phyloP scores from a whole-genome alignment of 2,329 filamentous ascomycete genomes.

The Fusarium stilboides region DNA sequence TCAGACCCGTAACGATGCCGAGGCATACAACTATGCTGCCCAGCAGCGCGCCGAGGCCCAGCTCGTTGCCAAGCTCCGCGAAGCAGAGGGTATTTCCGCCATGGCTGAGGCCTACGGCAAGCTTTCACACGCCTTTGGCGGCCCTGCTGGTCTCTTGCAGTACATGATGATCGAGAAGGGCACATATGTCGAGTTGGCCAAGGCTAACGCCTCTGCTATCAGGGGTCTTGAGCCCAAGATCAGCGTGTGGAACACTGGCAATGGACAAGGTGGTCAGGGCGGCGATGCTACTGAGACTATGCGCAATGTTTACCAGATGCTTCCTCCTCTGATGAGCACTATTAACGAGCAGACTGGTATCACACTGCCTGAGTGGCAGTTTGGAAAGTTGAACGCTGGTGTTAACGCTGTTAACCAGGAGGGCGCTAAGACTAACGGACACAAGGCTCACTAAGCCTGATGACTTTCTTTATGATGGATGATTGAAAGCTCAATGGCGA shows the following conservation, averaged over 20 bases:
- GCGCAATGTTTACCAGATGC: conserved; percentile 86
- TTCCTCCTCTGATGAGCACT: conserved; percentile 86
- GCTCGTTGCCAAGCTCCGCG: conserved; percentile 74
- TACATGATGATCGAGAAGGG: conserved; percentile 91
- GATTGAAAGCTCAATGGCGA: not conserved
- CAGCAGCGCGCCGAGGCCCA: conserved; percentile 71
- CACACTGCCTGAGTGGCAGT: conserved; percentile 82
- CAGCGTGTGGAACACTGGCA: conserved; percentile 89
- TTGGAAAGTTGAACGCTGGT: conserved; percentile 62
- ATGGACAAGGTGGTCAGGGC: conserved; percentile 57
- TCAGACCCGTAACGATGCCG: conserved; percentile 64
- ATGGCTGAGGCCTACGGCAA: conserved; percentile 86
- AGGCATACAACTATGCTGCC: conserved; percentile 57
- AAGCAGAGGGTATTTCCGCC: conserved; percentile 82
- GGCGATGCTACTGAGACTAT: conserved; percentile 72
- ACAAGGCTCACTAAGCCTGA: conserved; percentile 26
- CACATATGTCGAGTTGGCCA: conserved; percentile 82
- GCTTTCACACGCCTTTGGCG: conserved; percentile 80
- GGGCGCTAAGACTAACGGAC: conserved; percentile 42
- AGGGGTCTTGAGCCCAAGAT: conserved; percentile 89
- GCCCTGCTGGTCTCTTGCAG: conserved; percentile 82
- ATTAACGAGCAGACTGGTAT: conserved; percentile 94
- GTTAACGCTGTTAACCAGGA: conserved; percentile 53
- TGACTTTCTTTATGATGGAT: too few species aligned
- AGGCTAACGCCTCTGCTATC: conserved; percentile 83